Percentiles rank a stretch among this genome's conserved stretches.
Evolutionary conservation across 148 eudicot genomes (phyloP).

Genomic region (Cornus suecica): DNA sequence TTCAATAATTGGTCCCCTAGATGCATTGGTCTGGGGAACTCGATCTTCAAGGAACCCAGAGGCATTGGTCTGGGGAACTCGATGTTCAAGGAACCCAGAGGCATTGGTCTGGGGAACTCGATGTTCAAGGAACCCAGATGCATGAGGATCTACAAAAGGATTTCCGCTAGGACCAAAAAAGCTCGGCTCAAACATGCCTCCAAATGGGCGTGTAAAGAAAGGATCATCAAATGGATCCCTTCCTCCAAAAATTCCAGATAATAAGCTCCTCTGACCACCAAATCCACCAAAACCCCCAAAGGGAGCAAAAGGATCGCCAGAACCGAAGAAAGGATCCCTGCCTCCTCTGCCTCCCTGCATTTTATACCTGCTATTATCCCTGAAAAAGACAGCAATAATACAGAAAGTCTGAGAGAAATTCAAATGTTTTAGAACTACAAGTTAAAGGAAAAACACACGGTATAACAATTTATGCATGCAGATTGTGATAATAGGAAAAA

Average conservation of each 20-base stretch:
- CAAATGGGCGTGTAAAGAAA: conserved; percentile 68
- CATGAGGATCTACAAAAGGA: conserved; percentile 16
- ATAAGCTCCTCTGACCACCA: conserved; percentile 53
- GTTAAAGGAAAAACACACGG: not conserved
- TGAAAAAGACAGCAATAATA: conserved; percentile 10
- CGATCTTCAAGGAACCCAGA: no score
- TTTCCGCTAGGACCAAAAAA: conserved; percentile 34
- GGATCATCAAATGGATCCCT: conserved; percentile 93
- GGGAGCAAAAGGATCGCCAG: conserved; percentile 66
- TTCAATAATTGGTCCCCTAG: conserved; percentile 84
- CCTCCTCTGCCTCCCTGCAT: conserved; percentile 70
- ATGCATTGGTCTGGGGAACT: conserved; percentile 11
- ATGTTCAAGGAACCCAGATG: conserved; percentile 50
- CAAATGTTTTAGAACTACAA: not conserved
- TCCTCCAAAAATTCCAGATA: conserved; percentile 75
- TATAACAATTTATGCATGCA: not conserved
- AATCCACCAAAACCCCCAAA: conserved; percentile 56
- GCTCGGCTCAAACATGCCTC: conserved; percentile 55
- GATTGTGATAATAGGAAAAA: not conserved
- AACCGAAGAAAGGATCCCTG: conserved; percentile 40
- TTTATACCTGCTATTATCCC: conserved; percentile 18
- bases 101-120: conserved; percentile 40
- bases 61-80: not conserved
- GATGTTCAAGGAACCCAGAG: no score
- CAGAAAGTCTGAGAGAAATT: not conserved